These are phyloP conservation scores for Plasmodium gallinaceum DNA, from an alignment of 169 alveolate species.

Conservation along the genomic window DNA sequence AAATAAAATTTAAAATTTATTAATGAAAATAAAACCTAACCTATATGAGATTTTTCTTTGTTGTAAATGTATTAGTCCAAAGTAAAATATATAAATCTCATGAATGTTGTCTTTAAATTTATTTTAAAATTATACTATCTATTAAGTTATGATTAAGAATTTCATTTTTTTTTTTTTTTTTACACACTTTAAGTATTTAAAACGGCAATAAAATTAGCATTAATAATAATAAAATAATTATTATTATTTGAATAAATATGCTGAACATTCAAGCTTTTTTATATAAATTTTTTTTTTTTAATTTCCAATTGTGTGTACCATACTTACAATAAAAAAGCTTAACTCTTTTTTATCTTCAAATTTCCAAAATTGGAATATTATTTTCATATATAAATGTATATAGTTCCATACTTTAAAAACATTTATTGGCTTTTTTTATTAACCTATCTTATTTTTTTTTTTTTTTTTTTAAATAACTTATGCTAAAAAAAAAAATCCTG, in stretches of 20 bases:
- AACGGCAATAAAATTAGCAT: slow-evolving; percentile 12
- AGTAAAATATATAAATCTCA: slow-evolving; percentile 6
- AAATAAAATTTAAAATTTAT: slow-evolving; percentile 8
- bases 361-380: slow-evolving; percentile 19
- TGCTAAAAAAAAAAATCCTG: slow-evolving; percentile 62
- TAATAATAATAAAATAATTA: slow-evolving; percentile 1
- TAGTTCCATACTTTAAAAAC: neutral
- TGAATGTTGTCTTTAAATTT: slow-evolving; percentile 8
- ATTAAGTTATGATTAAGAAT: too few species aligned
- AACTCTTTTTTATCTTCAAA: slow-evolving; percentile 11
- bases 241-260: slow-evolving; percentile 13
- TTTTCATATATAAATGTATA: slow-evolving; percentile 13
- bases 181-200: slow-evolving; percentile 11
- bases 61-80: neutral
- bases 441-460: slow-evolving; percentile 23
- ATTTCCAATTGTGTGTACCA: slow-evolving; percentile 26
- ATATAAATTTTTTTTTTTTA: slow-evolving; percentile 33
- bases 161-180: slow-evolving; percentile 17
- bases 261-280: slow-evolving; percentile 53
- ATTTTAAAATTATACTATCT: slow-evolving; percentile 30
- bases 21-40: slow-evolving; percentile 11
- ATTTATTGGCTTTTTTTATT: slow-evolving; percentile 12
- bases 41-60: slow-evolving; percentile 4
- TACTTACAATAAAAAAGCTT: neutral
- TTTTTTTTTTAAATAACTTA: slow-evolving; percentile 48